phyloP scores from a whole-genome alignment of 148 eudicot genomes.

The Suaeda aralocaspica region DNA sequence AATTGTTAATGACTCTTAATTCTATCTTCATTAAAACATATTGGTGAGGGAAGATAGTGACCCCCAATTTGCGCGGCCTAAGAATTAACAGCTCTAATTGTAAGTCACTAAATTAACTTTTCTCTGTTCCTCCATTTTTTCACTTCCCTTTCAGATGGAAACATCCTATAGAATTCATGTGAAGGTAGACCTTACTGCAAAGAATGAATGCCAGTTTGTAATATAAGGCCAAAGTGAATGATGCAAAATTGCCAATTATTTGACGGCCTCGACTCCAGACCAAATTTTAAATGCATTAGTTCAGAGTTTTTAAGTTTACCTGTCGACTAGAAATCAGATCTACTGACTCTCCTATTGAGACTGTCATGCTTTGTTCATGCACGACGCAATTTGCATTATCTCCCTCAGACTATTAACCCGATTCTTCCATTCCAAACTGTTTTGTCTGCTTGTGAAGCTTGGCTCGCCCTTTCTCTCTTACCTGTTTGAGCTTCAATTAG shows the following conservation, averaged over 20 bases:
- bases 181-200: not conserved
- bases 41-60: not conserved
- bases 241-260: not conserved
- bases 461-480: slow-evolving; percentile 61
- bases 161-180: not conserved
- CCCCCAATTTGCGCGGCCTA: not conserved
- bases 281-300: not conserved
- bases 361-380: slow-evolving; percentile 99
- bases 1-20: no score
- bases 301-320: slow-evolving; percentile 39
- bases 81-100: no score
- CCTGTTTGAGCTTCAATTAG: slow-evolving; percentile 50
- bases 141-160: not conserved
- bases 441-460: slow-evolving; percentile 67
- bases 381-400: slow-evolving; percentile 84
- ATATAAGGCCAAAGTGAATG: not conserved
- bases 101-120: no score
- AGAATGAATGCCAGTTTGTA: not conserved
- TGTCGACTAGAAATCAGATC: slow-evolving; percentile 95
- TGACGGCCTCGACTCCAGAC: no score
- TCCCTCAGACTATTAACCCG: slow-evolving; percentile 78
- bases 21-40: not conserved
- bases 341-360: slow-evolving; percentile 92
- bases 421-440: slow-evolving; percentile 53
- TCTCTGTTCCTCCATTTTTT: not conserved